phyloP scores from a whole-genome alignment of 768 basidiomycete species.

The Mycena crocata region DNA sequence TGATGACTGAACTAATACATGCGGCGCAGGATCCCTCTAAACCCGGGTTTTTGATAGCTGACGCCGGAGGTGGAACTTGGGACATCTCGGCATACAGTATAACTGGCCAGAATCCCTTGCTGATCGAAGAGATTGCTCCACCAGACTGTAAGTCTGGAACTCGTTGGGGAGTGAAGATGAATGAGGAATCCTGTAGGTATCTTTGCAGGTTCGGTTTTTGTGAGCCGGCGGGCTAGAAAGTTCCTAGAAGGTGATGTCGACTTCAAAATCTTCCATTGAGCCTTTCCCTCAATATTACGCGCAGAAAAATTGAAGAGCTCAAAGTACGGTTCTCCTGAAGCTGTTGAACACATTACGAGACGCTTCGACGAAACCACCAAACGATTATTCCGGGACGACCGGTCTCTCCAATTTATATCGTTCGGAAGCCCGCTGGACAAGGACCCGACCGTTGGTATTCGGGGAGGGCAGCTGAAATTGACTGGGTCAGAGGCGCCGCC shows the following conservation, averaged over 20 bases:
- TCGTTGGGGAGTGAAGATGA: background rate
- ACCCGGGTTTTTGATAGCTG: conserved; percentile 83
- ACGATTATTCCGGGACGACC: conserved; percentile 76
- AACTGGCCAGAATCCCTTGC: conserved; percentile 72
- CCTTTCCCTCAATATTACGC: conserved; percentile 16
- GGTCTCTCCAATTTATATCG: conserved; percentile 75
- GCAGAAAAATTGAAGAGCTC: conserved; percentile 80
- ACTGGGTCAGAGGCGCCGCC: conserved; percentile 60
- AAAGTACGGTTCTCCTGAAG: conserved; percentile 76
- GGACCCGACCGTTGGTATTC: conserved; percentile 75
- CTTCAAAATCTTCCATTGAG: background rate
- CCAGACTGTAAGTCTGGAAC: conserved; percentile 71
- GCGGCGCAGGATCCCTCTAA: conserved; percentile 70
- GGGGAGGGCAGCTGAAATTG: conserved; percentile 77
- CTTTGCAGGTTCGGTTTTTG: conserved; percentile 87
- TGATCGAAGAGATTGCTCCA: conserved; percentile 86
- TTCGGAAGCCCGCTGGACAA: conserved; percentile 86
- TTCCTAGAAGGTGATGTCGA: conserved; percentile 71
- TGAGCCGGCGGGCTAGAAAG: conserved; percentile 77
- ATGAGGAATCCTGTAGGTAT: conserved; percentile 59
- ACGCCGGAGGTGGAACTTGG: conserved; percentile 85
- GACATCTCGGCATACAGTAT: conserved; percentile 87
- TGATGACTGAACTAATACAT: background rate
- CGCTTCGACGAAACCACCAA: conserved; percentile 88
- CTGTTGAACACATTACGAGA: conserved; percentile 83